These are phyloP conservation scores for Pseudomassariella vexata DNA, from an alignment of 2,329 filamentous ascomycete genomes.

Conservation along the genomic window DNA sequence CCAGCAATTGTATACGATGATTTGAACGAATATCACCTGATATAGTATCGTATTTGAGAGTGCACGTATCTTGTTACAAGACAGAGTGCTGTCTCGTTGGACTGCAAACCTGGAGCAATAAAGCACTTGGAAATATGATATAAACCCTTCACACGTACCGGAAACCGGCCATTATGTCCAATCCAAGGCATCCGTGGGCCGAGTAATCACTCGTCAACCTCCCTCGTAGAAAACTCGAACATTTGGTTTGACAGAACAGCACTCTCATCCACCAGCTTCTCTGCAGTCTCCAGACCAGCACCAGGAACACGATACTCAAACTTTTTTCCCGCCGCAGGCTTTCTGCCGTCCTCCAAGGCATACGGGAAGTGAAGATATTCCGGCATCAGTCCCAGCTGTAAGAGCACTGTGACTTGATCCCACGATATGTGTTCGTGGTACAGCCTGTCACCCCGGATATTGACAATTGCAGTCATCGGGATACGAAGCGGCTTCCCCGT, in stretches of 20 bases:
- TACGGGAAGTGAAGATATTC: slow-evolving; percentile 62
- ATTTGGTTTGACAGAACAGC: slow-evolving; percentile 51
- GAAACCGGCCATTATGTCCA: too few relatives aligned
- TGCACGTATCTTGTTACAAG: too few relatives aligned
- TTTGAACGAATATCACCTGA: too few relatives aligned
- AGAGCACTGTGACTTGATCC: slow-evolving; percentile 60
- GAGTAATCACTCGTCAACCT: too few relatives aligned
- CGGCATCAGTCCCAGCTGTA: slow-evolving; percentile 57
- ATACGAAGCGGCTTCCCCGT: slow-evolving; percentile 49
- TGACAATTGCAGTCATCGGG: slow-evolving; percentile 60
- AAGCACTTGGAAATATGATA: too few relatives aligned
- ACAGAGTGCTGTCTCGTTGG: too few relatives aligned
- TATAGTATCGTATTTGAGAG: too few relatives aligned
- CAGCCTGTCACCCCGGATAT: slow-evolving; percentile 61
- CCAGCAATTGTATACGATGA: too few relatives aligned
- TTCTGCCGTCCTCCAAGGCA: slow-evolving; percentile 32
- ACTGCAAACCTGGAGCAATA: too few relatives aligned
- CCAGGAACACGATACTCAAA: slow-evolving; percentile 57
- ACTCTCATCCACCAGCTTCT: slow-evolving; percentile 42
- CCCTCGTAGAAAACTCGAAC: slow-evolving; percentile 26
- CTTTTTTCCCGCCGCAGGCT: slow-evolving; percentile 23
- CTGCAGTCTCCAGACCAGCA: slow-evolving; percentile 47
- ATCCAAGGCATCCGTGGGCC: too few relatives aligned
- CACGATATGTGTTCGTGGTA: slow-evolving; percentile 68
- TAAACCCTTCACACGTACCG: too few relatives aligned